These are phyloP conservation scores for Kwoniella mangroviensis DNA, from an alignment of 768 basidiomycete genomes.

Conservation along the genomic window DNA sequence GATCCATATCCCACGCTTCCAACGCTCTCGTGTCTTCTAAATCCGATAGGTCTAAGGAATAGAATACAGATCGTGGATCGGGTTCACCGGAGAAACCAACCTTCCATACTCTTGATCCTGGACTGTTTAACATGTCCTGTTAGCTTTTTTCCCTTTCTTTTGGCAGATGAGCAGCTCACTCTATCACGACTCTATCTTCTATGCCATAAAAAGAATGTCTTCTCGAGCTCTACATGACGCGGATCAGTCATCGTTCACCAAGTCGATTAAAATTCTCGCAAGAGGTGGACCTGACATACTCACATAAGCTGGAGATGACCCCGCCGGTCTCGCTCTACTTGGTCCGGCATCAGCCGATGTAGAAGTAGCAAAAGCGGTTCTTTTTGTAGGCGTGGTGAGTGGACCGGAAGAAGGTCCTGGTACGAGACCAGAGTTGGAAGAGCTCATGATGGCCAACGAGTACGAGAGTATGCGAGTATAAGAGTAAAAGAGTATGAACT, in stretches of 20 bases:
- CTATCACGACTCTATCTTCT: conserved; percentile 92
- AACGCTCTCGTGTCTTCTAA: conserved; percentile 18
- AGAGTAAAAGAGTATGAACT: too few relatives aligned
- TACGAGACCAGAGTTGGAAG: conserved; percentile 1
- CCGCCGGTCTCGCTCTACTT: conserved; percentile 43
- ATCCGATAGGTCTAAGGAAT: conserved; percentile 37
- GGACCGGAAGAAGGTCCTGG: conserved; percentile 2
- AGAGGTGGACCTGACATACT: conserved; percentile 8
- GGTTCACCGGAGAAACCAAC: conserved; percentile 97
- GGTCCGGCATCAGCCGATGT: conserved; percentile 44
- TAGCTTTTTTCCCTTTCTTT: background rate
- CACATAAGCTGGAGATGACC: conserved; percentile 53
- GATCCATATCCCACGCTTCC: conserved; percentile 52
- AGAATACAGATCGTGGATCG: conserved; percentile 84
- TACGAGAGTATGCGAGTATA: too few relatives aligned
- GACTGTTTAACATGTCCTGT: conserved; percentile 51
- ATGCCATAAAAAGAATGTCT: conserved; percentile 95
- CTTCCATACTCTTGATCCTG: conserved; percentile 93
- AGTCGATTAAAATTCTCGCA: background rate
- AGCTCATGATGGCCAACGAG: background rate
- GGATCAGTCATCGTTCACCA: background rate
- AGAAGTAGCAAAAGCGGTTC: conserved; percentile 35
- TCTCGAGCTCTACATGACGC: conserved; percentile 55
- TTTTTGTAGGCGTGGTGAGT: conserved; percentile 44
- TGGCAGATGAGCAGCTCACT: conserved; percentile 56